Conservation (phyloP, 179 eudicot species). For the Spinacia oleracea region DNA sequence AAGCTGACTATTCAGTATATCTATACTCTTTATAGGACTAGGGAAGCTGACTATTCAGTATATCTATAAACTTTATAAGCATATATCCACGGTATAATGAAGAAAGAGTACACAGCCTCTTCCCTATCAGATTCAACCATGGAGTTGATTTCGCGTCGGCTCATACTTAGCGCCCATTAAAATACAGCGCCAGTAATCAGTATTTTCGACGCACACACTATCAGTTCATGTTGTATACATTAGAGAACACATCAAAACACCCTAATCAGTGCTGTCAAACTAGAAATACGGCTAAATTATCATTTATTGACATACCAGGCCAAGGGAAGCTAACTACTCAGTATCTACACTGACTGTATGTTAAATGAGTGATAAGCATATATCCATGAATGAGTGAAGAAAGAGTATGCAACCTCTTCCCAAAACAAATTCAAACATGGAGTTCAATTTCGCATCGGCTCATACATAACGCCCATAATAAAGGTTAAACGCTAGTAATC, state of each 20-base stretch:
- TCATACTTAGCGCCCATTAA: conserved; percentile 40
- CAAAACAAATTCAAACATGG: conserved; percentile 16
- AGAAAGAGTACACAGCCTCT: conserved; percentile 1
- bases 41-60: too few relatives aligned
- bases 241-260: background rate
- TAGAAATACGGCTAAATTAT: too few relatives aligned
- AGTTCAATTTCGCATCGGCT: conserved; percentile 37
- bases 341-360: too few relatives aligned
- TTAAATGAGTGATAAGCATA: too few relatives aligned
- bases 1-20: too few relatives aligned
- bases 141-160: conserved; percentile 38
- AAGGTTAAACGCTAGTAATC: conserved; percentile 31
- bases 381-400: too few relatives aligned
- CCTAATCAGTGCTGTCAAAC: too few relatives aligned
- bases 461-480: conserved; percentile 37
- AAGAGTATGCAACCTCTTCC: conserved; percentile 14
- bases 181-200: conserved; percentile 36
- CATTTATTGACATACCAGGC: too few relatives aligned
- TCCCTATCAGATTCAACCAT: conserved; percentile 11
- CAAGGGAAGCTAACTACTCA: too few relatives aligned
- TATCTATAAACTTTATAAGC: too few relatives aligned
- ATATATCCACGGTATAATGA: too few relatives aligned
- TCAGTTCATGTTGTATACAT: background rate
- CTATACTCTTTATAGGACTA: too few relatives aligned
- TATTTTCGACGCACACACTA: conserved; percentile 31